These are phyloP conservation scores for Colletotrichum eleusines DNA, from an alignment of 2,329 filamentous ascomycete species.

Conservation along the genomic window DNA sequence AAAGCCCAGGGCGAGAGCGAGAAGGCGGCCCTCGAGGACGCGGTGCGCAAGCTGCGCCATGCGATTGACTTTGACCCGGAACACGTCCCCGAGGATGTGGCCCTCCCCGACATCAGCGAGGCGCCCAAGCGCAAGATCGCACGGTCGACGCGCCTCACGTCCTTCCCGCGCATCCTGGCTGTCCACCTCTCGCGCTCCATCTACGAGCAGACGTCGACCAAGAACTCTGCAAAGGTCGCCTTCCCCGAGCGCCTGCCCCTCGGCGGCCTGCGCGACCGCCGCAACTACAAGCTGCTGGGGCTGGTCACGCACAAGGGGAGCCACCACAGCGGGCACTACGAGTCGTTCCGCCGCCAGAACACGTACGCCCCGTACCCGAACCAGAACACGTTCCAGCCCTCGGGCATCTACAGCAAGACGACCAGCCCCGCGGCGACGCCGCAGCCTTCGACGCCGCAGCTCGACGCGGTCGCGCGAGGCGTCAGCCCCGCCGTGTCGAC, in stretches of 20 bases:
- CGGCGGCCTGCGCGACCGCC: slow-evolving; percentile 81
- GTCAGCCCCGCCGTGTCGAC: slow-evolving; percentile 61
- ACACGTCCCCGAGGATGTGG: slow-evolving; percentile 76
- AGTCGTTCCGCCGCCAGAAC: slow-evolving; percentile 91
- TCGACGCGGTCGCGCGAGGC: slow-evolving; percentile 51
- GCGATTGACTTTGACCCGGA: slow-evolving; percentile 88
- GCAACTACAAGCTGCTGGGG: slow-evolving; percentile 85
- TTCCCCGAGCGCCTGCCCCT: slow-evolving; percentile 90
- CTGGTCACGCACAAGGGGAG: slow-evolving; percentile 95
- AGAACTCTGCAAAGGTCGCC: slow-evolving; percentile 93
- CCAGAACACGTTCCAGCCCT: slow-evolving; percentile 80
- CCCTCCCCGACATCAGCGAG: slow-evolving; percentile 78
- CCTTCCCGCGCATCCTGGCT: slow-evolving; percentile 89
- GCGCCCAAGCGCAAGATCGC: slow-evolving; percentile 88
- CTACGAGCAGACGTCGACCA: slow-evolving; percentile 85
- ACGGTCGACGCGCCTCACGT: slow-evolving; percentile 86
- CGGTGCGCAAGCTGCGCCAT: slow-evolving; percentile 65
- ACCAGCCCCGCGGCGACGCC: slow-evolving; percentile 66
- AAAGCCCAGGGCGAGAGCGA: slow-evolving; percentile 66
- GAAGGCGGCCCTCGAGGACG: slow-evolving; percentile 65
- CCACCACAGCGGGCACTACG: slow-evolving; percentile 96
- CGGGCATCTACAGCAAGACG: slow-evolving; percentile 77
- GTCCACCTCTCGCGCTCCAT: slow-evolving; percentile 95
- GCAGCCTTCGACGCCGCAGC: slow-evolving; percentile 60
- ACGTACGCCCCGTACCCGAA: slow-evolving; percentile 82